Percentiles rank a stretch among this genome's conserved stretches.
Conservation (phyloP, 148 eudicot genomes). For the Bassia scoparia region DNA sequence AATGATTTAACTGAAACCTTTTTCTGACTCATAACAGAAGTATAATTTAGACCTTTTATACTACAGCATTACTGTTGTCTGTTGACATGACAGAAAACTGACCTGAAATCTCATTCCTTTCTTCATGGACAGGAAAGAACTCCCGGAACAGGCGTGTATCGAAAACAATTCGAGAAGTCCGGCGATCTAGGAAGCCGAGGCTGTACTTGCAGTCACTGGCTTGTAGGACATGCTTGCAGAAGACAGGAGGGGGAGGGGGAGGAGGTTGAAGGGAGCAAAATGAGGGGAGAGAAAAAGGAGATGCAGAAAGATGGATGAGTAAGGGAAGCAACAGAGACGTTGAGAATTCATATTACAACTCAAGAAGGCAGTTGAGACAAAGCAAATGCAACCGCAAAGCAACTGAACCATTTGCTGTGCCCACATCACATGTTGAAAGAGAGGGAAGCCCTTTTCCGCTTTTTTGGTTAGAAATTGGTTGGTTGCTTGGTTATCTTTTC, state of each 20-base stretch:
- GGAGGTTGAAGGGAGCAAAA: background rate
- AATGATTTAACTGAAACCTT: slow-evolving; percentile 1
- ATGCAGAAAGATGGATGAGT: slow-evolving; percentile 11
- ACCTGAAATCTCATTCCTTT: background rate
- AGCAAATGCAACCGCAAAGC: slow-evolving; percentile 29
- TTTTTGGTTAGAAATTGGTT: slow-evolving; percentile 14
- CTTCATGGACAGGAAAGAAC: background rate
- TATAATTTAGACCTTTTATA: background rate
- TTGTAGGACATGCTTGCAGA: background rate
- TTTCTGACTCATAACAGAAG: slow-evolving; percentile 6
- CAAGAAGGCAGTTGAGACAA: slow-evolving; percentile 23
- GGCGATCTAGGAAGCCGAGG: background rate
- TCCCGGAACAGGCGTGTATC: slow-evolving; percentile 7
- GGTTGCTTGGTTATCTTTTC: background rate
- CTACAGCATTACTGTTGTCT: background rate
- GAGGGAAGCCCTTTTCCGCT: slow-evolving; percentile 16
- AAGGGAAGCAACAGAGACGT: slow-evolving; percentile 25
- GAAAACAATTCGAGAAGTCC: background rate
- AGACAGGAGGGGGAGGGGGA: background rate
- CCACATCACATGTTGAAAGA: slow-evolving; percentile 32
- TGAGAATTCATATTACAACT: slow-evolving; percentile 23
- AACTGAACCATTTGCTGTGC: slow-evolving; percentile 20
- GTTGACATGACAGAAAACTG: slow-evolving; percentile 3
- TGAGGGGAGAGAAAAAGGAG: background rate
- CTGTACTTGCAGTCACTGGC: slow-evolving; percentile 1